phyloP scores from a whole-genome alignment of 352 stramenopile genomes.

The Phytophthora crassamura region DNA sequence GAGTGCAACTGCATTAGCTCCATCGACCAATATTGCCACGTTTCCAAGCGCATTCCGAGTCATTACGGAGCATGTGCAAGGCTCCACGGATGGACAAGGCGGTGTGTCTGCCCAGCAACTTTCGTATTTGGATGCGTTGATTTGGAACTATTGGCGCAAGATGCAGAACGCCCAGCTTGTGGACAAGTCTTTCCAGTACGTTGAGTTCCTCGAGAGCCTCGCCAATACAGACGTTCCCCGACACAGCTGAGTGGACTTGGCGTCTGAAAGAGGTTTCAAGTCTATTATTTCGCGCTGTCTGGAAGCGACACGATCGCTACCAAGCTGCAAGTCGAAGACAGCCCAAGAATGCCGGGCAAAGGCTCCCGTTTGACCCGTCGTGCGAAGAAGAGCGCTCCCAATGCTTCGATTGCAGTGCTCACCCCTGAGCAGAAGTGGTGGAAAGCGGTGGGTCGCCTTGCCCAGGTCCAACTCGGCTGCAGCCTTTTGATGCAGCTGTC shows the following conservation, averaged over 20 bases:
- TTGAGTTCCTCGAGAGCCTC: conserved; percentile 57
- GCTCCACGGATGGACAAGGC: conserved; percentile 20
- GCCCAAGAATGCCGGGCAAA: conserved; percentile 17
- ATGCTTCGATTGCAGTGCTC: conserved; percentile 8
- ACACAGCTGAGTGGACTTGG: neutral
- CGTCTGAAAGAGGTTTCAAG: conserved; percentile 23
- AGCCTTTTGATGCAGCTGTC: conserved; percentile 80
- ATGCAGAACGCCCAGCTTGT: conserved; percentile 34
- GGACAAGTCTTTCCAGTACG: conserved; percentile 49
- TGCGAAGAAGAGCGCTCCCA: conserved; percentile 21
- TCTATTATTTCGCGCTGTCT: conserved; percentile 19
- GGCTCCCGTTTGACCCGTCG: conserved; percentile 13
- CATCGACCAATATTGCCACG: conserved; percentile 1
- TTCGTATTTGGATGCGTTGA: conserved; percentile 61
- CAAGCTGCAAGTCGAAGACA: neutral
- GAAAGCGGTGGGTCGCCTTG: conserved; percentile 42
- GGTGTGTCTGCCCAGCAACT: conserved; percentile 59
- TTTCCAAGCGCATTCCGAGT: neutral
- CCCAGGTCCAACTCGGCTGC: conserved; percentile 59
- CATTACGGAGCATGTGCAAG: conserved; percentile 60
- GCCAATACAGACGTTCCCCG: conserved; percentile 4
- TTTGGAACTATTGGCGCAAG: conserved; percentile 64
- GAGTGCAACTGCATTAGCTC: conserved; percentile 27
- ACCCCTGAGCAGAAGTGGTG: conserved; percentile 50
- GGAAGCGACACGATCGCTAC: conserved; percentile 1